Percentiles rank a stretch among this genome's conserved stretches.
These are phyloP conservation scores for Cercospora sp. DNA, from an alignment of 2,329 filamentous ascomycete species.

Conservation along the genomic window DNA sequence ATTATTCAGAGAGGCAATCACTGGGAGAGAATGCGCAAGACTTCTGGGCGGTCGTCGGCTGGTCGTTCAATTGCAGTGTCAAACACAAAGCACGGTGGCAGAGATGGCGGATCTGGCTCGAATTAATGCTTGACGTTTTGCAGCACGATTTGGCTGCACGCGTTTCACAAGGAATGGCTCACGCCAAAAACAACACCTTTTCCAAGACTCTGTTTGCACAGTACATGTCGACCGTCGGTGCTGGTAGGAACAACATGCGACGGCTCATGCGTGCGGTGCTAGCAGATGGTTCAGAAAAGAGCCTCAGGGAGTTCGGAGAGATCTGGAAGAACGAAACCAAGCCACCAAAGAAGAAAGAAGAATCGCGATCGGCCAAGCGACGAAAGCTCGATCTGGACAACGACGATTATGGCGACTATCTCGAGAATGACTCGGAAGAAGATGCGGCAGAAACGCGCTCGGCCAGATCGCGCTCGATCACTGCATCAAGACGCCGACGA, in stretches of 20 bases:
- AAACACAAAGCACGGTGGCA: conserved; percentile 72
- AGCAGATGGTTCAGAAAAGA: conserved; percentile 60
- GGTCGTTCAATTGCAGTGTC: conserved; percentile 89
- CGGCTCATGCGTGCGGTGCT: conserved; percentile 67
- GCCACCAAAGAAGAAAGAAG: conserved; percentile 44
- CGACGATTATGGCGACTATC: conserved; percentile 42
- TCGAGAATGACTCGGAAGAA: conserved; percentile 34
- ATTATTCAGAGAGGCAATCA: conserved; percentile 63
- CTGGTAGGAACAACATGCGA: conserved; percentile 45
- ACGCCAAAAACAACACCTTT: conserved; percentile 39
- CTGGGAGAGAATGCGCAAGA: conserved; percentile 77
- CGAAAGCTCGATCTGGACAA: conserved; percentile 54
- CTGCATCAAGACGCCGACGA: conserved; percentile 14
- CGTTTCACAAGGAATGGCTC: conserved; percentile 22
- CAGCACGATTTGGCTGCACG: conserved; percentile 68
- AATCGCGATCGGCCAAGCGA: conserved; percentile 60
- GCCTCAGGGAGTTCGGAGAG: conserved; percentile 59
- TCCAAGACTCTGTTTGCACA: conserved; percentile 59
- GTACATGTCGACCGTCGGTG: conserved; percentile 53
- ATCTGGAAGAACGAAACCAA: conserved; percentile 67
- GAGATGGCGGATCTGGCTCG: conserved; percentile 78
- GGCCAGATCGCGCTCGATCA: conserved; percentile 19
- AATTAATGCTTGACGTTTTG: conserved; percentile 74
- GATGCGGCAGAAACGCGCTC: conserved; percentile 20
- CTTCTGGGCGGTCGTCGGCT: conserved; percentile 86